Evolutionary conservation across 495 filamentous ascomycete genomes (phyloP), one percentile per base, ranked within the genome.

Genomic region (Penicillium daleae): DNA sequence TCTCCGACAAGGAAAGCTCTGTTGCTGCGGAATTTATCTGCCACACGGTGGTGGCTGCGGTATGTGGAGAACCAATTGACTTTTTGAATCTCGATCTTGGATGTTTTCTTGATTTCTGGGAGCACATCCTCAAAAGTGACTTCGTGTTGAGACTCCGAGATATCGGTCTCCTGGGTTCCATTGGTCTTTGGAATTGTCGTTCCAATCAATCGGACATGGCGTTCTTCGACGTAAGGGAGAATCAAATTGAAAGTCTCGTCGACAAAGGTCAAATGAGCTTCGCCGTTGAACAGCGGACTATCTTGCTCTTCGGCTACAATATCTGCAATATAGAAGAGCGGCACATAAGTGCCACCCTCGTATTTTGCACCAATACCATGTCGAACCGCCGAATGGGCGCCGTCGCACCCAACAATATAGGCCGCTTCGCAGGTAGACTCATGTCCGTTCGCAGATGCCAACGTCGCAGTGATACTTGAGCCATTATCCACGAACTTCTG

Each of bases 371-470:
- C 70, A 19, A 64, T 66, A 0, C 15, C 27, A 58, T 63, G 72
- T 37, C 76, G 71, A 13, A 79, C 76, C 5, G 58, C 59, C 0
- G 74, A 77, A 61, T 74, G 71, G 2, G 72, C 71, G 2, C 76
- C 75, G 44, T 79, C 76, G 32, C 76, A 79, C 4, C 76, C 76
- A 27, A 73, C 71, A 42, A 79, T 68, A 24, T 69, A 78, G 0
- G 66, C 29, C 3, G 74, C 73, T 22, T 74, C 68, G 50, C 60
- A 71, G 5, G 53, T 65, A n/a, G 35, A 57, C 19, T 74, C 70
- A 26, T 19, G 52, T 2, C 66, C 60, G 26, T 55, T 40, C 6
- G 65, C 52, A 22, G 42, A 40, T 15, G 59, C 56, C 5, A 77
- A 39, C 7, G 60, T 72, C 29, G 76, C 76, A 9, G 60, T 68